Percentiles rank a stretch among this genome's conserved stretches.
Evolutionary conservation across 2,329 filamentous ascomycete genomes (phyloP).

Genomic region (Pseudogymnoascus sp.): DNA sequence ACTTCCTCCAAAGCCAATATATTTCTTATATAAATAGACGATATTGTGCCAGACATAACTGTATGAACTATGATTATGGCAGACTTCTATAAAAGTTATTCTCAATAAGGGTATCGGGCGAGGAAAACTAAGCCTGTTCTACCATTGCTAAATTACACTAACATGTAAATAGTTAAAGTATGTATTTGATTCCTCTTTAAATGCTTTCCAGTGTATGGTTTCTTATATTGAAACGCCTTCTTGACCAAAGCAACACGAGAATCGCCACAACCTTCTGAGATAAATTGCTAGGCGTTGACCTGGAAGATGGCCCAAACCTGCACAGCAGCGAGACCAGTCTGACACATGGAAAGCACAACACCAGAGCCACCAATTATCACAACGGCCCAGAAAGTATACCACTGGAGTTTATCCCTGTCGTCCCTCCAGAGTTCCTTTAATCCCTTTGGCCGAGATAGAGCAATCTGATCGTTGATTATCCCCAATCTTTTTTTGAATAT

Average conservation of each 20-base stretch:
- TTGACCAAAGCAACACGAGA: background rate
- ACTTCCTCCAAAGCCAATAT: background rate
- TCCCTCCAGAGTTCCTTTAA: background rate
- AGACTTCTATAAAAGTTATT: too few relatives aligned
- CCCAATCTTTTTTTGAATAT: background rate
- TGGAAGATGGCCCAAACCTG: background rate
- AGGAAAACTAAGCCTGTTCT: too few relatives aligned
- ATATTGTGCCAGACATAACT: too few relatives aligned
- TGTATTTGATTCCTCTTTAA: too few relatives aligned
- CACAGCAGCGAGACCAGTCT: background rate
- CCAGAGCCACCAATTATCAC: background rate
- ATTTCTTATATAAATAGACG: background rate
- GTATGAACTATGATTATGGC: too few relatives aligned
- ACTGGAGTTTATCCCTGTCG: background rate
- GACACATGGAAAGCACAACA: background rate
- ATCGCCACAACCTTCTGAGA: background rate
- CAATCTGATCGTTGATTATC: background rate
- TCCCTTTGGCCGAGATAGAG: background rate
- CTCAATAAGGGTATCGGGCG: too few relatives aligned
- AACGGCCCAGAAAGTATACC: background rate
- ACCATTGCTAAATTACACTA: too few relatives aligned
- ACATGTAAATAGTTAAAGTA: too few relatives aligned
- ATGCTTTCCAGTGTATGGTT: background rate
- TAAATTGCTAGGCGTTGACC: background rate
- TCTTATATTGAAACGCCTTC: background rate